Base-by-base conservation (phyloP, 257 asterid genomes). In the Craterostigma plantagineum region DNA sequence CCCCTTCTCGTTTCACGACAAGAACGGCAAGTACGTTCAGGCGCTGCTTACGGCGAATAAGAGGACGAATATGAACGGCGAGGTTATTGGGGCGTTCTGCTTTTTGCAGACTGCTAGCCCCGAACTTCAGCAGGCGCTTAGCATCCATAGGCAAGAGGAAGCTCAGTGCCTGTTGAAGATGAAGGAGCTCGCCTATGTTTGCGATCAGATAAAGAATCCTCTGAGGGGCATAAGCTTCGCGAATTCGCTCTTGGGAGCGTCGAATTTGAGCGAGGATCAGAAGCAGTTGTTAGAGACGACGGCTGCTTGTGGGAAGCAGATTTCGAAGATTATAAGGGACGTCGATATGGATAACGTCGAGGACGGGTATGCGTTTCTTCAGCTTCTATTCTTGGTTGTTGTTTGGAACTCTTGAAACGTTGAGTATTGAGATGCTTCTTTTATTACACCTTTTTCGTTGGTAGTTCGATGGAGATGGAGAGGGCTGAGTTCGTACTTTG, bases 291-390 rank as follows among this genome's bases (percentile, higher is more conserved):
- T 85, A 42, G 83, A 77, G 68, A 85, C 92, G 13, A 77, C 90
- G 54, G 61, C 74, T 53, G 81, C 96, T 61, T 85, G 94, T 56
- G 91, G 73, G 86, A 85, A 65, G 65, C 92, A 81, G 72, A 66
- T 85, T 66, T 48, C 61, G n/a, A 85, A 81, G 86, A 81, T 85
- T 39, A 58, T 77, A 59, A 64, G 56, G 66, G 96, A 85, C 45
- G 76, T 72, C 42, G 79, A 72, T 58, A 62, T 66, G 38, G 83
- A 68, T 55, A 77, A 45, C 63, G 68, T 85, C 12, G 92, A 77
- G 56, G 72, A 75, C 30, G 30, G 30, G 30, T 23, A 23, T 23
- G 30, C 30, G 6, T 6, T 23, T n/a, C n/a, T n/a, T n/a, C 2
- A 23, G 6, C 30, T 23, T 2, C 2, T 23, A 23, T n/a, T n/a